These are phyloP conservation scores for Apiotrichum mycotoxinovorans DNA, from an alignment of 1,284 basidiomycete species.

Conservation along the genomic window DNA sequence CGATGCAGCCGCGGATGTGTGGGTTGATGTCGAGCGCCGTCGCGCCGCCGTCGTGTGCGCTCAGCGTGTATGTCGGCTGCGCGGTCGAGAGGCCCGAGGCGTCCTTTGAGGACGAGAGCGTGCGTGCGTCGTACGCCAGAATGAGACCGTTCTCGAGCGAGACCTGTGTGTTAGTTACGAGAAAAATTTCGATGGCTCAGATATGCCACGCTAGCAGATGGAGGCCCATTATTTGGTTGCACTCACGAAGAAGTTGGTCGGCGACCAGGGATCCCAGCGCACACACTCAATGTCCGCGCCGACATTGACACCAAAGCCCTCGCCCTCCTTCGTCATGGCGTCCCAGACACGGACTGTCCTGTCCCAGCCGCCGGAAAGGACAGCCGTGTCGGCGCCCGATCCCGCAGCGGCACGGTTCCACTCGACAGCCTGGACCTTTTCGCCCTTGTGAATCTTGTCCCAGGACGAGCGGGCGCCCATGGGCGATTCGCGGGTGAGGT, in stretches of 20 bases:
- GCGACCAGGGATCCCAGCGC: slow-evolving; percentile 93
- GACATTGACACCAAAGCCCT: slow-evolving; percentile 70
- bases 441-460: slow-evolving; percentile 68
- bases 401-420: slow-evolving; percentile 75
- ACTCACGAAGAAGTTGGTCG: slow-evolving; percentile 79
- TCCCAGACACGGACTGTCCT: slow-evolving; percentile 91
- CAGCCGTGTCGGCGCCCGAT: slow-evolving; percentile 62
- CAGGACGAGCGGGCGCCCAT: slow-evolving; percentile 73
- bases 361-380: slow-evolving; percentile 91
- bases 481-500: slow-evolving; percentile 69
- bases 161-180: slow-evolving; percentile 55
- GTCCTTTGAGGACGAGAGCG: slow-evolving; percentile 61
- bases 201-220: too few relatives aligned
- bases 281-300: slow-evolving; percentile 90
- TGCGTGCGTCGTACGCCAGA: slow-evolving; percentile 84
- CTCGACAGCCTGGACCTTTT: slow-evolving; percentile 96
- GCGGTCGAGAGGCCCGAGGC: slow-evolving; percentile 24
- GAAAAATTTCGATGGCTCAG: not conserved
- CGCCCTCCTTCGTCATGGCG: slow-evolving; percentile 70
- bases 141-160: slow-evolving; percentile 90
- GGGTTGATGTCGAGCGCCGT: slow-evolving; percentile 88
- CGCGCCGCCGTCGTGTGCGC: slow-evolving; percentile 93
- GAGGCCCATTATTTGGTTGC: too few relatives aligned
- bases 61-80: slow-evolving; percentile 74
- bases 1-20: slow-evolving; percentile 83